Evolutionary conservation across 768 basidiomycete genomes (phyloP).

Genomic region (Russula lepida): DNA sequence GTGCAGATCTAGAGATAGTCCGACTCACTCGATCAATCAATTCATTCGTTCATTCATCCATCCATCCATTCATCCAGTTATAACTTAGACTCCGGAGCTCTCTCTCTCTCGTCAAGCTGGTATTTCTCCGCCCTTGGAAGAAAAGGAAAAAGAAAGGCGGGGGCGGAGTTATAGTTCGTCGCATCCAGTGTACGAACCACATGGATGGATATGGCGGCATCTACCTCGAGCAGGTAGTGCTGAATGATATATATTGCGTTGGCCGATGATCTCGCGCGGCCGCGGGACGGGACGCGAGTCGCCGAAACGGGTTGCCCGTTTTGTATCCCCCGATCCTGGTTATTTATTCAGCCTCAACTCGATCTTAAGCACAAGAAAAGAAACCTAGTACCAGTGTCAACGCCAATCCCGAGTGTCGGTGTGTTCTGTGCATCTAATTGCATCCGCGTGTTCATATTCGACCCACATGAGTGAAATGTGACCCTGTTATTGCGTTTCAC

Average conservation of each 20-base stretch:
- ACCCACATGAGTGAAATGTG: neutral
- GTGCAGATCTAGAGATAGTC: neutral
- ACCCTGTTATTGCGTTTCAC: neutral
- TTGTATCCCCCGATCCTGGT: neutral
- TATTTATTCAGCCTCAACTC: neutral
- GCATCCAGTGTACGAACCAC: neutral
- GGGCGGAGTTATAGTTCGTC: too few species aligned
- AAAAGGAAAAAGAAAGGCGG: neutral
- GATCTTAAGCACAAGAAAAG: neutral
- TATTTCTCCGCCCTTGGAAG: neutral
- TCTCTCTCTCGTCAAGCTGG: neutral
- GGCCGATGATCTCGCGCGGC: conserved; percentile 1
- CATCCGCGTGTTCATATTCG: neutral
- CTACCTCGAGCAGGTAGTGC: neutral
- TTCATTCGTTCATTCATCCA: neutral
- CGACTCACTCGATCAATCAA: neutral
- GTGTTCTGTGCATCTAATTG: neutral
- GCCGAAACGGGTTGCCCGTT: neutral
- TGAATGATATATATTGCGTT: neutral
- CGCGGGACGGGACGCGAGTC: neutral
- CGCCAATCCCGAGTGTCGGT: neutral
- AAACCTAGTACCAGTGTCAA: neutral
- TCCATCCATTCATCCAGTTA: too few species aligned
- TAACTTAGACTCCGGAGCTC: too few species aligned
- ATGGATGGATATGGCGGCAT: neutral